Evolutionary conservation across 2,329 filamentous ascomycete species (phyloP).

Genomic region (Aureobasidium uvarum): DNA sequence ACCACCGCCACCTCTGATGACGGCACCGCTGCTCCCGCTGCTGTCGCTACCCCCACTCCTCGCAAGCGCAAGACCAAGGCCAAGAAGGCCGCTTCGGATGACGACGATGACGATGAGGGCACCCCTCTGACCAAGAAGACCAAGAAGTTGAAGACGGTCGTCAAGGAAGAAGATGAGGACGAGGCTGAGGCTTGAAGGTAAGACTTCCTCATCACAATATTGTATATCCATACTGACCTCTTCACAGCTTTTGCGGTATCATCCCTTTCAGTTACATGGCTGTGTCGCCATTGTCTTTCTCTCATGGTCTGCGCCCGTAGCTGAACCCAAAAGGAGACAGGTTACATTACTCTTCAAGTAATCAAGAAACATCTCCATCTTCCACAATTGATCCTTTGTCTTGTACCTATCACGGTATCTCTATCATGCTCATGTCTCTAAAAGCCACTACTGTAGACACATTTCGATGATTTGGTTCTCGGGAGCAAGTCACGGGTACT

Average conservation of each 20-base stretch:
- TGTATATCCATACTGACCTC: not conserved
- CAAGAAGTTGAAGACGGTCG: not conserved
- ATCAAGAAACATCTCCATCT: not conserved
- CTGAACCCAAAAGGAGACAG: not conserved
- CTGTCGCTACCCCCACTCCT: not conserved
- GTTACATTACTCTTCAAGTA: not conserved
- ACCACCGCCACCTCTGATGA: not conserved
- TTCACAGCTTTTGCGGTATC: not conserved
- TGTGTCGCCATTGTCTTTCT: not conserved
- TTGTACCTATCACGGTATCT: not conserved
- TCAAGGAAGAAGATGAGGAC: not conserved
- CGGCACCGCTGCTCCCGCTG: not conserved
- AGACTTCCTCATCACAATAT: not conserved
- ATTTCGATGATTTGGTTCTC: too few species aligned
- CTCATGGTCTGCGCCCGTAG: not conserved
- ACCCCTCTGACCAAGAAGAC: not conserved
- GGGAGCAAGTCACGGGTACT: too few species aligned
- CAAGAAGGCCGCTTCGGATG: conserved; percentile 1
- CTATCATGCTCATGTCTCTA: not conserved
- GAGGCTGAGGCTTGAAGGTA: conserved; percentile 4
- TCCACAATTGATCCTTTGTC: not conserved
- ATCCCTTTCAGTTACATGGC: not conserved
- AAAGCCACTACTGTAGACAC: not conserved
- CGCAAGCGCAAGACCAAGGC: conserved; percentile 24
- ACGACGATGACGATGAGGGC: conserved; percentile 12